These are phyloP conservation scores for Microcos paniculata DNA, from an alignment of 345 rosid species.

Conservation along the genomic window DNA sequence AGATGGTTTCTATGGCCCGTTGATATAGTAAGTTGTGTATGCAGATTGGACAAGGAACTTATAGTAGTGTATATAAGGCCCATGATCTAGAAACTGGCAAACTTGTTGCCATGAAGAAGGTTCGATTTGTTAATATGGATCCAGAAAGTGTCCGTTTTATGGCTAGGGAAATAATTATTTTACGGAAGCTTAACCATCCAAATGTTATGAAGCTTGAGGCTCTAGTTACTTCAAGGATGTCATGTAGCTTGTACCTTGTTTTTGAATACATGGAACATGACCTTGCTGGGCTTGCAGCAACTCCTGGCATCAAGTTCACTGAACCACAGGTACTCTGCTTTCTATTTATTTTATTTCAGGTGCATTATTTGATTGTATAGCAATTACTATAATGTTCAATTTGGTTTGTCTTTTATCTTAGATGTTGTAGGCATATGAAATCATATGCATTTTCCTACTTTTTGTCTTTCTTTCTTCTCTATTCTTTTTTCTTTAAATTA, in stretches of 20 bases:
- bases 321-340: constrained; percentile 60
- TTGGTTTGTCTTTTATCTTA: neutral
- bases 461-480: neutral
- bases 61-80: constrained; percentile 79
- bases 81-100: constrained; percentile 69
- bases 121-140: constrained; percentile 82
- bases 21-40: constrained; percentile 6
- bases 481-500: neutral
- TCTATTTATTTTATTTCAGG: neutral
- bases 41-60: constrained; percentile 98
- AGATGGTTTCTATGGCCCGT: neutral
- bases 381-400: neutral
- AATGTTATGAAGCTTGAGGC: constrained; percentile 86
- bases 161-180: constrained; percentile 87
- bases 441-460: neutral
- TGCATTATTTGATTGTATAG: neutral
- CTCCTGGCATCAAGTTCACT: constrained; percentile 72
- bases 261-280: constrained; percentile 98
- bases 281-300: constrained; percentile 78
- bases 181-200: constrained; percentile 83
- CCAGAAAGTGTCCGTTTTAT: constrained; percentile 89
- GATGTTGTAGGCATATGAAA: neutral
- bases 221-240: constrained; percentile 74
- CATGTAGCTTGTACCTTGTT: constrained; percentile 75
- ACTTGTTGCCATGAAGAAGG: constrained; percentile 92